Conservation (phyloP, 129 eudicot species). For the Saussurea involucrata region DNA sequence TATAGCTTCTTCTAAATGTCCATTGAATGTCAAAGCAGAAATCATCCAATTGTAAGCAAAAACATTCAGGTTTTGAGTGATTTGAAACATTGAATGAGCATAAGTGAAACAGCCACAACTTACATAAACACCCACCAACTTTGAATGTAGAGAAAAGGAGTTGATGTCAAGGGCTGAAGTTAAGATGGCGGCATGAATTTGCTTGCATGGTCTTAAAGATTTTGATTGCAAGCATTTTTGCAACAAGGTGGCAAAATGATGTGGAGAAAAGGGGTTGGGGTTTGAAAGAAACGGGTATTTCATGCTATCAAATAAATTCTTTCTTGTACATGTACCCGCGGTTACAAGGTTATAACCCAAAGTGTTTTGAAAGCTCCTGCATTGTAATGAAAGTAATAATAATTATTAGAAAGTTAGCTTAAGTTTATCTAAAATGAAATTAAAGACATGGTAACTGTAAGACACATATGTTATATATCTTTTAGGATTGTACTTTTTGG, state of each 20-base stretch:
- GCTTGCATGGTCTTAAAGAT: constrained; percentile 43
- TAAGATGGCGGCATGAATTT: constrained; percentile 49
- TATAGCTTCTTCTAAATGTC: constrained; percentile 49
- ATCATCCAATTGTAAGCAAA: constrained; percentile 89
- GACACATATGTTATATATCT: not conserved
- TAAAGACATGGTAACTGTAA: not conserved
- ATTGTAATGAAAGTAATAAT: constrained; percentile 10
- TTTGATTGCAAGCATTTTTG: constrained; percentile 57
- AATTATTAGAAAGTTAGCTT: not conserved
- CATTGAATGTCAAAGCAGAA: constrained; percentile 53
- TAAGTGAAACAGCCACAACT: constrained; percentile 57
- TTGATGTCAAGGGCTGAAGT: constrained; percentile 37
- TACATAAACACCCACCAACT: constrained; percentile 62
- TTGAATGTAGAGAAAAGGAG: constrained; percentile 42
- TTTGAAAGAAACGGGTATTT: constrained; percentile 24
- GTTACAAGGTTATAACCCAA: no score
- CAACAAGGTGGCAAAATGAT: constrained; percentile 32
- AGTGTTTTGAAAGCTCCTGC: constrained; percentile 87
- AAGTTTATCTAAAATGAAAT: not conserved
- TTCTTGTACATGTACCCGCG: no score
- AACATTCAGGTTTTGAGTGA: constrained; percentile 48
- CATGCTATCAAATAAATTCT: constrained; percentile 19
- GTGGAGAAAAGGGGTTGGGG: constrained; percentile 16
- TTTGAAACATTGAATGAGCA: constrained; percentile 50
- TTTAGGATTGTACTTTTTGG: not conserved